Conservation (phyloP, 1,284 basidiomycete species). For the Caloboletus firmus region DNA sequence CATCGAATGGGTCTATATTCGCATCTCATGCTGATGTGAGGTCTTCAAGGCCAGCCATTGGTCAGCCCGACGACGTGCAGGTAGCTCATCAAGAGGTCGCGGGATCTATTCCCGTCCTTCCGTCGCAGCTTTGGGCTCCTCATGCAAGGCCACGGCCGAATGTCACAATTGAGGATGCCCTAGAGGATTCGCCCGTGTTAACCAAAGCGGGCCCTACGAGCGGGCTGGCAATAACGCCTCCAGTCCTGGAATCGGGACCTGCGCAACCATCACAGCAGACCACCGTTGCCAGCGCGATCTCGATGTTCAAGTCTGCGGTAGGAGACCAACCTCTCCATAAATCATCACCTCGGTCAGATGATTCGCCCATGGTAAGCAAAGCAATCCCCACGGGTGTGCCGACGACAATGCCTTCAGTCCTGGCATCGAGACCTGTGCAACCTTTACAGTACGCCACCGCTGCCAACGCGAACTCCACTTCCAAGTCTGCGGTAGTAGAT, state of each 20-base stretch:
- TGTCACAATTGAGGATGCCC: constrained; percentile 33
- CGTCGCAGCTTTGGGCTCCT: constrained; percentile 12
- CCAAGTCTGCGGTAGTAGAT: constrained; percentile 10
- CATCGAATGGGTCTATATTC: neutral
- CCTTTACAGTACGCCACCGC: constrained; percentile 9
- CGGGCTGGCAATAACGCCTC: neutral
- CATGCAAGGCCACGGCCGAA: constrained; percentile 23
- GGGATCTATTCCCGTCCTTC: constrained; percentile 3
- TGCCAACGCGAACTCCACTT: constrained; percentile 1
- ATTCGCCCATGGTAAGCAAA: neutral
- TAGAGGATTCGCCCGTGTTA: constrained; percentile 23
- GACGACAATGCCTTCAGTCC: constrained; percentile 2
- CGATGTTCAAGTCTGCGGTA: constrained; percentile 5
- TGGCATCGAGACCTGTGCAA: constrained; percentile 11
- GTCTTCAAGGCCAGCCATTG: neutral
- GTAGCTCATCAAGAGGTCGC: constrained; percentile 14
- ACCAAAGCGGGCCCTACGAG: constrained; percentile 12
- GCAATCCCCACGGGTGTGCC: neutral
- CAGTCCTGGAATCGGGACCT: constrained; percentile 6
- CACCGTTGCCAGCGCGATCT: neutral
- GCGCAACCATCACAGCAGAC: constrained; percentile 15
- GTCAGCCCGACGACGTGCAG: constrained; percentile 7
- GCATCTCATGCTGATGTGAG: constrained; percentile 8
- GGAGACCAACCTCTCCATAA: constrained; percentile 14
- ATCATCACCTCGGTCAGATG: constrained; percentile 21